These are phyloP conservation scores for Trichoderma polysporum DNA, from an alignment of 2,329 filamentous ascomycete species.

Conservation along the genomic window DNA sequence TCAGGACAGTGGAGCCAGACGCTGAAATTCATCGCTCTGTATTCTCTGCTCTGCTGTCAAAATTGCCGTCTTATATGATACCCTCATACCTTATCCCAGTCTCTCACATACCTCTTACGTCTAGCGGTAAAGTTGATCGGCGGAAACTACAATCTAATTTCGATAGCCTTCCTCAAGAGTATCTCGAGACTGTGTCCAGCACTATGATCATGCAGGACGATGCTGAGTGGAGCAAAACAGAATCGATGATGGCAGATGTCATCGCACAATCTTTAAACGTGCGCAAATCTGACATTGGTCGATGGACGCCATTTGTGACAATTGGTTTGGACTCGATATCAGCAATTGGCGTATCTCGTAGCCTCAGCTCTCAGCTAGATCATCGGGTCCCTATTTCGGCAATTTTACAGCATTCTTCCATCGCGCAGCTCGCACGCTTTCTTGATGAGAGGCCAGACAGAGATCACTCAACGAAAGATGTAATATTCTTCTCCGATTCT, in stretches of 20 bases:
- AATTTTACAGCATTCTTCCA: slow-evolving; percentile 66
- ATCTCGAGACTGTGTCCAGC: slow-evolving; percentile 41
- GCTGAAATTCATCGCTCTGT: slow-evolving; percentile 44
- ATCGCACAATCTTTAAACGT: slow-evolving; percentile 53
- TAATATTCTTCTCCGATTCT: slow-evolving; percentile 29
- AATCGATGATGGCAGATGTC: slow-evolving; percentile 54
- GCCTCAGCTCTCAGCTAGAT: slow-evolving; percentile 48
- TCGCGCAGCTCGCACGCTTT: slow-evolving; percentile 57
- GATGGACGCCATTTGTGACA: slow-evolving; percentile 72
- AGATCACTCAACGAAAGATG: not conserved
- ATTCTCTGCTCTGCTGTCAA: slow-evolving; percentile 52
- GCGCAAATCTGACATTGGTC: slow-evolving; percentile 48
- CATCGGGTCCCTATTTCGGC: slow-evolving; percentile 62
- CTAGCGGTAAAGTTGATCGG: slow-evolving; percentile 73
- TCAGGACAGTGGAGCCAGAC: slow-evolving; percentile 41
- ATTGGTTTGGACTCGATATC: slow-evolving; percentile 82
- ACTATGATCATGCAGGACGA: slow-evolving; percentile 33
- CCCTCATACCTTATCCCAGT: slow-evolving; percentile 73
- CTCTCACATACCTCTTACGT: slow-evolving; percentile 65
- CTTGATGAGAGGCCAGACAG: not conserved
- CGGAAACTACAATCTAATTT: slow-evolving; percentile 51
- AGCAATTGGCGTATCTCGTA: slow-evolving; percentile 67
- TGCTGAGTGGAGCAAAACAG: slow-evolving; percentile 52
- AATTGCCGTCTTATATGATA: slow-evolving; percentile 74
- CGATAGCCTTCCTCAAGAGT: slow-evolving; percentile 41